Percentiles rank a stretch among this genome's conserved stretches.
These are phyloP conservation scores for Beauveria pseudobassiana DNA, from an alignment of 2,329 filamentous ascomycete species.

Conservation along the genomic window DNA sequence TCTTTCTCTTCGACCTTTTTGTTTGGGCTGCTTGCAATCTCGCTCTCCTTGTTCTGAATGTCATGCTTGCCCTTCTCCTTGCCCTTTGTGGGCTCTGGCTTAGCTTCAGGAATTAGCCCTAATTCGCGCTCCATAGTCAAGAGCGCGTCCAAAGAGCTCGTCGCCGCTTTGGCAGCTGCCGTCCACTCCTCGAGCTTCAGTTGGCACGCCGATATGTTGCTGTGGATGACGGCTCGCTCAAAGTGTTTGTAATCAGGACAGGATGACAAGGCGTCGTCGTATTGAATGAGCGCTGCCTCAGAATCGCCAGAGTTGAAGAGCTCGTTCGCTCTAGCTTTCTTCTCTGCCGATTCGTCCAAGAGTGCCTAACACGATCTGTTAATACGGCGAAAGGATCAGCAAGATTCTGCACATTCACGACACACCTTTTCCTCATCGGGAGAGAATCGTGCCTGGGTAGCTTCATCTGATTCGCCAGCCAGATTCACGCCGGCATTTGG, in stretches of 20 bases:
- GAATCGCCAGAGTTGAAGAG: conserved; percentile 69
- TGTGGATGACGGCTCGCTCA: conserved; percentile 77
- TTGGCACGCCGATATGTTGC: conserved; percentile 85
- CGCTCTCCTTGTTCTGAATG: conserved; percentile 27
- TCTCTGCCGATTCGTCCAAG: conserved; percentile 60
- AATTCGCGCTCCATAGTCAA: conserved; percentile 30
- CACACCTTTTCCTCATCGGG: conserved; percentile 6
- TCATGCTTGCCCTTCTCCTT: neutral
- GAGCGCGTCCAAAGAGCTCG: conserved; percentile 61
- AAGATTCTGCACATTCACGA: neutral
- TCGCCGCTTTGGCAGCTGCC: conserved; percentile 67
- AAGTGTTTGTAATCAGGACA: conserved; percentile 83
- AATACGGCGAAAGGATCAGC: neutral
- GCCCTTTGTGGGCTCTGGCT: conserved; percentile 37
- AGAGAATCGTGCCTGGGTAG: neutral
- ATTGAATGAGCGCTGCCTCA: conserved; percentile 70
- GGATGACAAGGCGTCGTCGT: conserved; percentile 69
- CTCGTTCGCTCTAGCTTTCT: conserved; percentile 70
- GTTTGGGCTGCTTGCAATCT: conserved; percentile 19
- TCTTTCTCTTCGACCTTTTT: neutral
- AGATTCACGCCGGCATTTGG: neutral
- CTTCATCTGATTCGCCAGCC: neutral
- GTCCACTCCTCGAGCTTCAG: conserved; percentile 83
- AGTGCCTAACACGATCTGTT: conserved; percentile 43
- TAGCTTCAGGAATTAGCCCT: conserved; percentile 16